Base-by-base conservation (phyloP, 78 protist species). In the Speleostelium caveatum region DNA sequence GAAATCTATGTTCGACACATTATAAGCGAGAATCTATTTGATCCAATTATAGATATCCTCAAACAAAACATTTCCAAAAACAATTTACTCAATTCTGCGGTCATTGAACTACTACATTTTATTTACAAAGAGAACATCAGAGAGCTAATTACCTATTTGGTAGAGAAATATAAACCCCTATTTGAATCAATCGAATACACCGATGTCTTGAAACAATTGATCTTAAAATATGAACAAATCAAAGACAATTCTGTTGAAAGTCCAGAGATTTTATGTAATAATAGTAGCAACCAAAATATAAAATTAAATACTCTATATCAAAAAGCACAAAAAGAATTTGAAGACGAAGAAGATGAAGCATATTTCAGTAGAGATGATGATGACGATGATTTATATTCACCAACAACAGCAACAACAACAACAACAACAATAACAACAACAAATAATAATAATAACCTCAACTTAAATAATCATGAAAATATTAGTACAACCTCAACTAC, bases 1-100 rank as follows among this genome's bases (percentile, higher is more conserved):
- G 94, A 75, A 28, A 72, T 74, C 36, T 95, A 89, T 74, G 75
- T 73, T 62, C 56, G 71, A 0, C 90, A 94, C 89, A 65, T 95
- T 38, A 80, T 80, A 41, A 75, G 90, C 28, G 88, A 87, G 53
- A 28, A 69, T 32, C 92, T 93, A 76, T 75, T 83, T 45, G 76
- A 91, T 7, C 86, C 79, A 39, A 66, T 95, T 16, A 69, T 87
- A 33, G 75, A 87, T 10, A 38, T 91, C 41, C 75, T 89, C 19
- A 65, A 41, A 73, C 58, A 61, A 51, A 95, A 95, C 68, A 73
- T 78, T 3, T n/a, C 67, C 19, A 45, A 63, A 8, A 75, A 93
- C 73, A 94, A 94, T 42, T 86, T 92, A 51, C 14, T 94, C n/a
- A 93, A 94, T 59, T 88, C 95, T 2, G 93, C 95, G 30, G 49